These are phyloP conservation scores for Leucosporidium yakuticum DNA, from an alignment of 768 basidiomycete genomes.

Conservation along the genomic window DNA sequence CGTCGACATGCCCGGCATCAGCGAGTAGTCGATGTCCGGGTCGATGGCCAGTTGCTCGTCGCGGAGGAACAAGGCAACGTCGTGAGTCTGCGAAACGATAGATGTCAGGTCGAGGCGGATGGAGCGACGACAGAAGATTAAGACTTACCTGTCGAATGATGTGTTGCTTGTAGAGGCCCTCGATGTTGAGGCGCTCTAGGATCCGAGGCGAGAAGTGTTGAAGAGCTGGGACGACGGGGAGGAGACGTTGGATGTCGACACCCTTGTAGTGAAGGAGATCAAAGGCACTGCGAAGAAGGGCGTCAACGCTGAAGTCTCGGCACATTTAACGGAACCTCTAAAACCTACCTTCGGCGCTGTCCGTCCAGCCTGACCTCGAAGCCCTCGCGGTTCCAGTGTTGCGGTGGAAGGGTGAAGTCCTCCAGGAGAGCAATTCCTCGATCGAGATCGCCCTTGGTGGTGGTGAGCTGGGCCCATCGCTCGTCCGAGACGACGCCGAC, in stretches of 20 bases:
- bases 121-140: too few relatives aligned
- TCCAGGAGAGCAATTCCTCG: constrained; percentile 23
- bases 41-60: constrained; percentile 70
- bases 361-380: constrained; percentile 49
- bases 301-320: too few relatives aligned
- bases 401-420: constrained; percentile 15
- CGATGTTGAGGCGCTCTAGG: constrained; percentile 60
- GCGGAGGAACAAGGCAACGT: constrained; percentile 64
- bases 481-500: constrained; percentile 48
- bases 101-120: too few relatives aligned
- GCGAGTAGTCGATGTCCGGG: constrained; percentile 62
- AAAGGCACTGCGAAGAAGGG: constrained; percentile 55
- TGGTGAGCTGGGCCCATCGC: constrained; percentile 44
- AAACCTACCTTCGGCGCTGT: constrained; percentile 47
- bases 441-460: constrained; percentile 22
- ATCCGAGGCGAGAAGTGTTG: constrained; percentile 51
- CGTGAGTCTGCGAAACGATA: constrained; percentile 65
- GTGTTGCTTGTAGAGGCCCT: constrained; percentile 50
- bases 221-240: constrained; percentile 52
- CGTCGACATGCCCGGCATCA: constrained; percentile 62
- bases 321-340: not conserved
- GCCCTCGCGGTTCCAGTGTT: constrained; percentile 42
- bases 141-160: not conserved
- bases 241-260: constrained; percentile 50
- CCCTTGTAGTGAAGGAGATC: constrained; percentile 62